phyloP scores from a whole-genome alignment of 768 basidiomycete genomes.

The Astraeus odoratus region DNA sequence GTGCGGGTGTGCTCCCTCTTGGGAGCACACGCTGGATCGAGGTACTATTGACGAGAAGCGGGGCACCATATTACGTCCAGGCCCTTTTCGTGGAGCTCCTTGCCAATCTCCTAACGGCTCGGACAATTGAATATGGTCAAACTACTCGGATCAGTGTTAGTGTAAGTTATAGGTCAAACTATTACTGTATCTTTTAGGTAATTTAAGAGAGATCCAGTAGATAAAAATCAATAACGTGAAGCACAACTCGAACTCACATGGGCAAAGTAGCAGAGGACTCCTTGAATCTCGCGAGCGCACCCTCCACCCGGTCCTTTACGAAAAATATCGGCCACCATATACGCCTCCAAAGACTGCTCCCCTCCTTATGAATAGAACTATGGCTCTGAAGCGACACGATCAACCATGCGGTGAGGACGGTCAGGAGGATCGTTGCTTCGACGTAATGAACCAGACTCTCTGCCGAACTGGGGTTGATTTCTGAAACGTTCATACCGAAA shows the following conservation, averaged over 20 bases:
- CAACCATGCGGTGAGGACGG: conserved; percentile 45
- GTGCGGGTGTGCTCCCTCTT: too few species aligned
- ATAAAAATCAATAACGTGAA: not conserved
- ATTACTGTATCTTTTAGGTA: not conserved
- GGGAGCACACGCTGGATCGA: too few species aligned
- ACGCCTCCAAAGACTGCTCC: conserved; percentile 9
- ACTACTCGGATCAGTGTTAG: too few species aligned
- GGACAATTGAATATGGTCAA: too few species aligned
- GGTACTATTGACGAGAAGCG: too few species aligned
- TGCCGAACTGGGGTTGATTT: conserved; percentile 22
- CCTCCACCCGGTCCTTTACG: not conserved
- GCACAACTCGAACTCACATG: not conserved
- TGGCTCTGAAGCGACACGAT: conserved; percentile 42
- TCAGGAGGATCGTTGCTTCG: conserved; percentile 36
- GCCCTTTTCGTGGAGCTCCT: too few species aligned
- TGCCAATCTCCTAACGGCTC: too few species aligned
- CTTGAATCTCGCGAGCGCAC: not conserved
- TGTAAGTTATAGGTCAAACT: too few species aligned
- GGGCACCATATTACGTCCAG: too few species aligned
- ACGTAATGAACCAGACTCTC: conserved; percentile 34
- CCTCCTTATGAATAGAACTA: conserved; percentile 6
- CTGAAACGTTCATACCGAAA: conserved; percentile 20
- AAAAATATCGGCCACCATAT: conserved; percentile 18
- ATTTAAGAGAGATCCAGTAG: not conserved
- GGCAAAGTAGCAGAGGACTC: not conserved